Evolutionary conservation across 129 eudicot genomes (phyloP).

Genomic region (Lactuca sativa): DNA sequence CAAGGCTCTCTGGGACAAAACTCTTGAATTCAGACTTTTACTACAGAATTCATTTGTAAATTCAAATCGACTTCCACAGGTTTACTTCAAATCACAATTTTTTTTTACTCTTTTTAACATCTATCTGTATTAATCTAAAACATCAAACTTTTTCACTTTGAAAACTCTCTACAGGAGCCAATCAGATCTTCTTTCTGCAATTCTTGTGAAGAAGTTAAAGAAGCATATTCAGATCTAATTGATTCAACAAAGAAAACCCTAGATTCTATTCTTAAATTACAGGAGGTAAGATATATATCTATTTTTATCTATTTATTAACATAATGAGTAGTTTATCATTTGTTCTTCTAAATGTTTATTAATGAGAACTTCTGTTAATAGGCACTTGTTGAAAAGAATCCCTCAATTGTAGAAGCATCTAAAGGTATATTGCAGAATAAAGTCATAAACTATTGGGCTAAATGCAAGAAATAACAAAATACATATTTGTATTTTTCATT

Average conservation of each 20-base stretch:
- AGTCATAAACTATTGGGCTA: too few relatives aligned
- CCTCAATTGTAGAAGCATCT: constrained; percentile 50
- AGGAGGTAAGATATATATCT: constrained; percentile 48
- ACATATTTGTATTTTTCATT: background rate
- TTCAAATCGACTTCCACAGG: constrained; percentile 93
- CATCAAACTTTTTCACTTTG: background rate
- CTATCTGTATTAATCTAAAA: constrained; percentile 4
- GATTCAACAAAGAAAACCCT: constrained; percentile 69
- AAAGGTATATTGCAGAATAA: constrained; percentile 49
- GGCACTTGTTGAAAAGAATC: constrained; percentile 80
- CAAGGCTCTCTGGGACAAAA: constrained; percentile 96
- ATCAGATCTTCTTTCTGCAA: constrained; percentile 62
- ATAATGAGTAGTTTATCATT: background rate
- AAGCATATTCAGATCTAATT: constrained; percentile 73
- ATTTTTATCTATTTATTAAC: background rate
- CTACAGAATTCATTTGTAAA: constrained; percentile 73
- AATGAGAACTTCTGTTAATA: constrained; percentile 20
- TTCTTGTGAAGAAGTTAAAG: constrained; percentile 46
- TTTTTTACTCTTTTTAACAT: constrained; percentile 1
- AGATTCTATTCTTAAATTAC: constrained; percentile 73
- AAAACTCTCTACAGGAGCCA: constrained; percentile 62
- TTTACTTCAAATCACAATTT: constrained; percentile 22
- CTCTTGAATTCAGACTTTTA: constrained; percentile 85
- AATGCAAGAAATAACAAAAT: too few relatives aligned
- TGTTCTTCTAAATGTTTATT: constrained; percentile 2